Base-by-base conservation (phyloP, 2,329 filamentous ascomycete genomes). In the Fusarium pseudograminearum region DNA sequence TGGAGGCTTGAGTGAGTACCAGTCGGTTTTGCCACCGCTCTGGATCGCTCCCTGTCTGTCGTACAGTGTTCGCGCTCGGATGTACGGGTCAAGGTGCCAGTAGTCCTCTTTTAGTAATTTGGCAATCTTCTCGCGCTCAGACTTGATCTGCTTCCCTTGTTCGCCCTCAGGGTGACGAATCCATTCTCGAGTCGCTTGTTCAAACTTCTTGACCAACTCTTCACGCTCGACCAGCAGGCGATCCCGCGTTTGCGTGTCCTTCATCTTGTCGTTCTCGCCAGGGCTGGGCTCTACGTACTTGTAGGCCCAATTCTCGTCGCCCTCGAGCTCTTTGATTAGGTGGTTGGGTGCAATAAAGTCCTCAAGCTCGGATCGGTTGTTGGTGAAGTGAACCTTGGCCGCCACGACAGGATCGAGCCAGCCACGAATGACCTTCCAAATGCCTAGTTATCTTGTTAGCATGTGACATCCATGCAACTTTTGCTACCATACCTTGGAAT, bases 401-500 rank as follows among this genome's bases (percentile, higher is more conserved):
- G 96, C 96, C 30, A 99, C 95, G 5, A 99, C 95, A 3, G 96
- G 96, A 78, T 99, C 96, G 38, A 99, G 88, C 96, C 96, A 99
- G 72, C 94, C 94, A 70, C 89, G 90, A 77, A 99, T 97, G 70
- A 99, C 93, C 78, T 89, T 94, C 96, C 95, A 98, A 69, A 98
- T 93, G n/a, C 93, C 92, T 92, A 22, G 34, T 26, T 14, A 24
- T 42, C 26, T 31, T 28, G 28, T 73, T 18, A 72, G 65, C 62
- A 48, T 46, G 1, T 34, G 18, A 41, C n/a, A 18, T 45, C 33
- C 14, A 14, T 2, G 9, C 2, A 10, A n/a, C 41, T 20, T n/a
- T 79, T 71, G 20, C 75, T 77, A 24, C 80, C 84, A 57, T 80
- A 91, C 93, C 91, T 84, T 97, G 94, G 83, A 99, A 99, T 46